These are phyloP conservation scores for Ceratocystiopsis sp. DNA, from an alignment of 2,329 filamentous ascomycete species.

Conservation along the genomic window DNA sequence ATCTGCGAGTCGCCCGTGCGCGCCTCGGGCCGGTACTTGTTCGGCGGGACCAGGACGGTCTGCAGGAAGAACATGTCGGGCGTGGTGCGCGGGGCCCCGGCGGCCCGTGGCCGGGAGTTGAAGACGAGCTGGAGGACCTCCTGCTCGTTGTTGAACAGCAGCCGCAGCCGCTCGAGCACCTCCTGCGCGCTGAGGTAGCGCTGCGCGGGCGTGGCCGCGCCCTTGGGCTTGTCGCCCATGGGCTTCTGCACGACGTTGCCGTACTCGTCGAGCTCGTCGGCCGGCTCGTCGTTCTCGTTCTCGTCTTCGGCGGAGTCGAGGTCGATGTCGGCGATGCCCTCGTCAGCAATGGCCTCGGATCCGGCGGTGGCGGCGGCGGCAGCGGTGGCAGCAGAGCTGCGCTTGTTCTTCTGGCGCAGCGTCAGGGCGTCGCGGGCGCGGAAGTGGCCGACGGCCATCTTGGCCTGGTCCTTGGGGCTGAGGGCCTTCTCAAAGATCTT, in stretches of 20 bases:
- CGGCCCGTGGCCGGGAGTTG: conserved; percentile 48
- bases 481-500: conserved; percentile 87
- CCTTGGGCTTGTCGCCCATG: conserved; percentile 10
- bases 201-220: conserved; percentile 29
- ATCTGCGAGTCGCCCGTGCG: conserved; percentile 66
- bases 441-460: conserved; percentile 55
- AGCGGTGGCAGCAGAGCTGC: conserved; percentile 18
- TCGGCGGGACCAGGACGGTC: conserved; percentile 75
- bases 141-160: conserved; percentile 75
- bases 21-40: conserved; percentile 77
- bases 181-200: conserved; percentile 71
- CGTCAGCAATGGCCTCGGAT: conserved; percentile 28
- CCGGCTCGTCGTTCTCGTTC: conserved; percentile 8
- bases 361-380: conserved; percentile 20
- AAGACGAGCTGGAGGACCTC: conserved; percentile 78
- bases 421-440: conserved; percentile 55
- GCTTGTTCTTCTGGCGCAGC: conserved; percentile 22
- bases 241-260: conserved; percentile 38
- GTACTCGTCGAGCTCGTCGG: conserved; percentile 31
- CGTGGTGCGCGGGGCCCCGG: conserved; percentile 33
- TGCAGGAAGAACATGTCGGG: conserved; percentile 92
- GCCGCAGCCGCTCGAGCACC: conserved; percentile 58
- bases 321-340: conserved; percentile 52
- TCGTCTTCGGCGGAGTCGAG: conserved; percentile 27
- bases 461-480: conserved; percentile 53